Evolutionary conservation across 2,329 filamentous ascomycete species (phyloP).

Genomic region (Penicillium italicum): DNA sequence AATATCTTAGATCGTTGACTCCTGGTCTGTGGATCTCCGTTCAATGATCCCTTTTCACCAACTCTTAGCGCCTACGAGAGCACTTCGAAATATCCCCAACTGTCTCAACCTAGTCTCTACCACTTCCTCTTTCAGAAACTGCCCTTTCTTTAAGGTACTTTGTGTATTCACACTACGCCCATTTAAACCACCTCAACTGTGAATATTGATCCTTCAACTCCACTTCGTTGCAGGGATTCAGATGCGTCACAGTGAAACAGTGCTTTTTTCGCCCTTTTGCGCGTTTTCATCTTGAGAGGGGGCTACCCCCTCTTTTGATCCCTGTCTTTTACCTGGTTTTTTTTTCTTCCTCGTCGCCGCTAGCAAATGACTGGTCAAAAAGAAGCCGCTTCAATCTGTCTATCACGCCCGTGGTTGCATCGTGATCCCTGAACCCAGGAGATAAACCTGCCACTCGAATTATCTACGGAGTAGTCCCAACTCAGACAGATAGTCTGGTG

Average conservation of each 20-base stretch:
- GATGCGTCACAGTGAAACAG: conserved; percentile 19
- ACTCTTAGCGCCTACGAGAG: neutral
- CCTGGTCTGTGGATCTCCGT: neutral
- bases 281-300: conserved; percentile 6
- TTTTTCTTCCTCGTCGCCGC: conserved; percentile 1
- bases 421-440: neutral
- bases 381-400: neutral
- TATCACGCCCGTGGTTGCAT: neutral
- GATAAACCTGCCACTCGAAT: conserved; percentile 1
- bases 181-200: neutral
- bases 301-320: conserved; percentile 20
- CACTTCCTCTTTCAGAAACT: neutral
- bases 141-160: neutral
- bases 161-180: neutral
- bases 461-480: neutral
- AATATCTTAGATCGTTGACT: neutral
- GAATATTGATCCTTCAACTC: conserved; percentile 6
- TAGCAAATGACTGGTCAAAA: neutral
- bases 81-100: no score
- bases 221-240: conserved; percentile 23
- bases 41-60: conserved; percentile 1
- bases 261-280: conserved; percentile 8
- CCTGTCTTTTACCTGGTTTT: conserved; percentile 13
- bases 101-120: neutral
- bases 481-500: conserved; percentile 4